Base-by-base conservation (phyloP, 345 rosid genomes). In the Limnanthes douglasii region DNA sequence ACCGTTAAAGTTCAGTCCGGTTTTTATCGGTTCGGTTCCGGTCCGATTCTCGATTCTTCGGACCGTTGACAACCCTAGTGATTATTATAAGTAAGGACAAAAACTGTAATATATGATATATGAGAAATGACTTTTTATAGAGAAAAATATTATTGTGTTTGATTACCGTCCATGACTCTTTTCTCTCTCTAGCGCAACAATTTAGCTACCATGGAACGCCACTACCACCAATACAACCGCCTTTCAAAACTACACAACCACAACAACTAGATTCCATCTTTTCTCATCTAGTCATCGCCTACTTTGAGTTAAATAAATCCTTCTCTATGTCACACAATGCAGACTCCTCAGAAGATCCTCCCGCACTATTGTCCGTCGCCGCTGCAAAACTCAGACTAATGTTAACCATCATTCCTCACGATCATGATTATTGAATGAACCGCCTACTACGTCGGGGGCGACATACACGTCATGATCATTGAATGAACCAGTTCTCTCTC, bases 371-470 rank as follows among this genome's bases (percentile, higher is more conserved):
- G 18, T 48, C 51, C 50, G 38, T 11, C 5, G 33, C 41, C 27
- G 50, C 84, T 23, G 41, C 80, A 10, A 77, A 80, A 57, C 80
- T 85, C 48, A 90, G 96, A 2, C 75, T 85, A 37, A 85, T 85
- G 94, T 80, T 93, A 50, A 80, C 73, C 29, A 85, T 85, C 54
- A 69, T 80, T 8, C 96, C 96, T 13, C 80, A 94, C 1, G 90
- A 93, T 1, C 94, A 85, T 46, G 90, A 85, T 45, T 80, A 85
- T 65, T 67, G 70, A 4, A 64, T 85, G n/a, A n/a, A n/a, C n/a
- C n/a, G n/a, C n/a, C 18, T 85, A 86, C 48, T 85, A 80, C 60
- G 66, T 77, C 21, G 94, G 94, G 43, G 96, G 96, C 6, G 86
- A 85, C 46, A 88, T 78, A 28, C 93, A 93, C 40, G 71, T 88